Evolutionary conservation across 2,329 filamentous ascomycete genomes (phyloP).

Genomic region (Penicillium brasilianum): DNA sequence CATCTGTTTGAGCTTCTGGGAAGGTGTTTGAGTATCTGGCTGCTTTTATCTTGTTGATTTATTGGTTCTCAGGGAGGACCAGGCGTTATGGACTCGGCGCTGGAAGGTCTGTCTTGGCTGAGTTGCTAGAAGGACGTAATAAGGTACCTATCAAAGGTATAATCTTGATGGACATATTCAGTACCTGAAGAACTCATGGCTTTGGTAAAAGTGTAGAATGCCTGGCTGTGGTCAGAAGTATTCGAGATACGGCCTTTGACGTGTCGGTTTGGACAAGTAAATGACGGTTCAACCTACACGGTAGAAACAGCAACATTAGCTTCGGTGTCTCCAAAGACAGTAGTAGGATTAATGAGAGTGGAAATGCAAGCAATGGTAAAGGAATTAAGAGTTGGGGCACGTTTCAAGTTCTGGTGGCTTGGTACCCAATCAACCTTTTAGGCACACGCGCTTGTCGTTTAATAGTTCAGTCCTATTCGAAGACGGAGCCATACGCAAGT

Average conservation of each 20-base stretch:
- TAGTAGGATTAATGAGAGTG: background rate
- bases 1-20: background rate
- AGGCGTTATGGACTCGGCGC: slow-evolving; percentile 3
- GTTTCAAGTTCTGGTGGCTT: background rate
- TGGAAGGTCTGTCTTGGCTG: background rate
- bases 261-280: background rate
- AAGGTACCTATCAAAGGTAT: background rate
- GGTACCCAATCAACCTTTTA: slow-evolving; percentile 2
- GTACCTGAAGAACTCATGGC: too few species aligned
- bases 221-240: background rate
- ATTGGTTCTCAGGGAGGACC: background rate
- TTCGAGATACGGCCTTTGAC: background rate
- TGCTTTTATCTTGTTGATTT: background rate
- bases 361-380: background rate
- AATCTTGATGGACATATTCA: slow-evolving; percentile 9
- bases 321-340: background rate
- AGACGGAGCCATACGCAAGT: background rate
- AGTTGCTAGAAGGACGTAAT: background rate
- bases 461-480: background rate
- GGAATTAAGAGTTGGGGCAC: background rate
- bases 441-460: background rate
- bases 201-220: background rate
- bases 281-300: background rate
- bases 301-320: background rate
- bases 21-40: background rate